These are phyloP conservation scores for Linderina pennispora DNA, from an alignment of 192 early-diverging fungal species.

Conservation along the genomic window DNA sequence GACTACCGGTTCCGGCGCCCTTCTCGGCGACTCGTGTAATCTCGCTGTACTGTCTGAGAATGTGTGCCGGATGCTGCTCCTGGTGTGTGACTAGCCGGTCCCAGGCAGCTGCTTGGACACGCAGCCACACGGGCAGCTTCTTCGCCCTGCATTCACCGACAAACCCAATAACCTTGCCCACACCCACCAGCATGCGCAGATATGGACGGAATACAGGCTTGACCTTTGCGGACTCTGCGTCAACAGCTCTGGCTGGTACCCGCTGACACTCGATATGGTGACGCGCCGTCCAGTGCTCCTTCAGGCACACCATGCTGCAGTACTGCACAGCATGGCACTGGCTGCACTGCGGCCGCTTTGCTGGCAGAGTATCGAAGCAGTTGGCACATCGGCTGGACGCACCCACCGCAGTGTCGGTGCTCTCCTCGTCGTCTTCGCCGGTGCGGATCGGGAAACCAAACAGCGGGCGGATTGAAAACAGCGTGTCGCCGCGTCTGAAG, in stretches of 20 bases:
- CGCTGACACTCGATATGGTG: conserved; percentile 26
- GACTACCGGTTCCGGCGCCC: background rate
- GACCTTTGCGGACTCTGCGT: conserved; percentile 2
- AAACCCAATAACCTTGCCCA: background rate
- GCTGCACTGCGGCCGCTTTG: conserved; percentile 29
- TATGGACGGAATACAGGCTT: conserved; percentile 22
- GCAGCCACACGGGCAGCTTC: conserved; percentile 13
- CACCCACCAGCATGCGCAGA: conserved; percentile 30
- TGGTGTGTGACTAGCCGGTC: conserved; percentile 19
- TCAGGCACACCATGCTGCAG: conserved; percentile 21
- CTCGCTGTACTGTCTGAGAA: conserved; percentile 29
- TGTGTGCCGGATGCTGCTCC: conserved; percentile 14
- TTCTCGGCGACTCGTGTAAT: conserved; percentile 15
- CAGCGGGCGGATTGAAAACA: conserved; percentile 22
- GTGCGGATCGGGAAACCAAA: conserved; percentile 11
- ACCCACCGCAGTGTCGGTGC: background rate
- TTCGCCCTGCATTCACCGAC: background rate
- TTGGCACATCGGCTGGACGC: conserved; percentile 8
- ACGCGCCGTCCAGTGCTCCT: conserved; percentile 19
- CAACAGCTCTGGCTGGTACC: background rate
- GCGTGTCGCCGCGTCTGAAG: conserved; percentile 12
- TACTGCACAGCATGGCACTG: conserved; percentile 27
- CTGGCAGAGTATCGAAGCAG: conserved; percentile 23
- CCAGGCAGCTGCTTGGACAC: conserved; percentile 26
- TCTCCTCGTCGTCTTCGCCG: conserved; percentile 4